Conservation (phyloP, 495 filamentous ascomycete genomes). For the Podospora pseudocomata region DNA sequence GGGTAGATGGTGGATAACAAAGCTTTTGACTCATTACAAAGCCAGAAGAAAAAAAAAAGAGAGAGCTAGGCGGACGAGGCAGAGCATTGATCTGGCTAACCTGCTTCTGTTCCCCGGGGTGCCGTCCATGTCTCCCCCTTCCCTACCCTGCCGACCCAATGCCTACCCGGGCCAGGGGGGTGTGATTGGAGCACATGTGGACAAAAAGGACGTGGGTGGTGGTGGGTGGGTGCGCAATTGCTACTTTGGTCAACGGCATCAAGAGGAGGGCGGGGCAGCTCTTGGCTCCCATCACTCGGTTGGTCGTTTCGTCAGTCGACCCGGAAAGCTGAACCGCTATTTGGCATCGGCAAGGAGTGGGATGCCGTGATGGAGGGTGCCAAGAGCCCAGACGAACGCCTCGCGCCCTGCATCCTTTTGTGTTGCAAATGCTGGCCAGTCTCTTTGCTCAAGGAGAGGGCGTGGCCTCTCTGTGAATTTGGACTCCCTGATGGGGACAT, state of each 20-base stretch:
- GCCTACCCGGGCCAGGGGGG: no score
- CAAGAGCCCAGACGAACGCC: neutral
- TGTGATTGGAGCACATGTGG: neutral
- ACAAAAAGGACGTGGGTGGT: neutral
- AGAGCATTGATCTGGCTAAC: neutral
- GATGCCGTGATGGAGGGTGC: neutral
- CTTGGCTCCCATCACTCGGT: neutral
- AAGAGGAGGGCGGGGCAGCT: neutral
- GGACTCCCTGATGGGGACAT: neutral
- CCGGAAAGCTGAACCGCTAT: neutral
- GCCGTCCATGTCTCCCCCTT: neutral
- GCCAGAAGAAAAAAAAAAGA: neutral
- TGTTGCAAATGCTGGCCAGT: neutral
- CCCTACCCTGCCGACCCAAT: neutral
- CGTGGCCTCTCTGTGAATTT: neutral
- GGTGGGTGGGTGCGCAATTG: neutral
- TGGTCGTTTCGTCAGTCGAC: neutral
- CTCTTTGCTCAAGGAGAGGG: neutral
- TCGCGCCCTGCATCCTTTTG: neutral
- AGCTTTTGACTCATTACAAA: slow-evolving; percentile 25
- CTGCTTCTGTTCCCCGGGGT: neutral
- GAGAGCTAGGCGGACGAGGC: neutral
- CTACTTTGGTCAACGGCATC: neutral
- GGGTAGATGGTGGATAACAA: slow-evolving; percentile 4
- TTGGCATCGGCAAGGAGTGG: neutral